phyloP scores from a whole-genome alignment of 495 filamentous ascomycete genomes.

The Saxispiralis lemnorum region DNA sequence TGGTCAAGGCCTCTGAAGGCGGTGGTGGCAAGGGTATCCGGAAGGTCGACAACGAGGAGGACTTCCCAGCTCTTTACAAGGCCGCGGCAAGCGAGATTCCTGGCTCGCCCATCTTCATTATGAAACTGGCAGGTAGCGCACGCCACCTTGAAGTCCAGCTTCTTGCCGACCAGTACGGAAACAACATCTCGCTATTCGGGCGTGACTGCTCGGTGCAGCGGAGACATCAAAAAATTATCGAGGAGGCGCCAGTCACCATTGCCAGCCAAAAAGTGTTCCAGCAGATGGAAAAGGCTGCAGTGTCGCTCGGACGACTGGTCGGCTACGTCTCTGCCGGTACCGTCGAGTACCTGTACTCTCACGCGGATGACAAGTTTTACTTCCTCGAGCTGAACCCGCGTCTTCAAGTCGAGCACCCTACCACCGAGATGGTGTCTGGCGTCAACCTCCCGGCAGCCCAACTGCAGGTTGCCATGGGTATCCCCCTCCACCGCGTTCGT shows the following conservation, averaged over 20 bases:
- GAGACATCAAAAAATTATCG: constrained; percentile 98
- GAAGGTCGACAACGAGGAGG: constrained; percentile 74
- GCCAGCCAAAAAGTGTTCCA: constrained; percentile 77
- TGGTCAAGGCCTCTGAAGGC: constrained; percentile 99
- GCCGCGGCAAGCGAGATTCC: constrained; percentile 94
- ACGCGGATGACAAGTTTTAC: constrained; percentile 97
- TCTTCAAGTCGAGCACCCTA: constrained; percentile 98
- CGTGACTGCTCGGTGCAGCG: constrained; percentile 98
- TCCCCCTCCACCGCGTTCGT: constrained; percentile 83
- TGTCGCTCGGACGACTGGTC: constrained; percentile 80
- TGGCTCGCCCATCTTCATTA: constrained; percentile 98
- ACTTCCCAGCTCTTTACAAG: constrained; percentile 72
- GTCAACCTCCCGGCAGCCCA: constrained; percentile 95
- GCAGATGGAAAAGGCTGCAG: constrained; percentile 91
- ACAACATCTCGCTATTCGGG: constrained; percentile 97
- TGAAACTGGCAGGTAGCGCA: constrained; percentile 96
- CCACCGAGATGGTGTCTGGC: constrained; percentile 97
- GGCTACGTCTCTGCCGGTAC: constrained; percentile 98
- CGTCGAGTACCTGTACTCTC: constrained; percentile 97
- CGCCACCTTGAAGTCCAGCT: constrained; percentile 95
- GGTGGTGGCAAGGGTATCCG: constrained; percentile 99
- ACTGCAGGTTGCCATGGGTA: constrained; percentile 96
- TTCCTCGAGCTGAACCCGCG: constrained; percentile 96
- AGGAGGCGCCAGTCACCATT: constrained; percentile 94
- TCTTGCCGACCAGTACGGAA: constrained; percentile 95